Evolutionary conservation across 2,329 filamentous ascomycete species (phyloP), one percentile per base, ranked within the genome.

Genomic region (Ophiostoma sp.): DNA sequence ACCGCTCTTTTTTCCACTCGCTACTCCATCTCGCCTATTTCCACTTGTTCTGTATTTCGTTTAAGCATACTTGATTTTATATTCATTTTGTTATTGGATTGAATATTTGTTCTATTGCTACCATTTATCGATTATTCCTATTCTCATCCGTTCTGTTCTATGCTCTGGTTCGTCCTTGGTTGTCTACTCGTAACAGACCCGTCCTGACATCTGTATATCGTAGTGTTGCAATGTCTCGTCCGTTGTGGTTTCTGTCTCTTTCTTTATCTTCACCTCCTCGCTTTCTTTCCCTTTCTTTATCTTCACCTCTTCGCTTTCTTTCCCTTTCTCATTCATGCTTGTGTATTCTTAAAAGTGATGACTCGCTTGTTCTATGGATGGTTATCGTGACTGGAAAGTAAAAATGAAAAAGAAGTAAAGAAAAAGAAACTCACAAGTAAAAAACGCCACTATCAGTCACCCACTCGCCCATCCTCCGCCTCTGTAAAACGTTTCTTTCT

Each of bases 31-130:
- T 18, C n/a, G 49, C 27, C 18, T 55, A 55, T 55, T 27, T 27
- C 49, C 18, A 49, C 14, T 49, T 47, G 6, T 47, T 47, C 9
- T 52, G 47, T 52, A 52, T 52, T 52, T 18, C 16, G 49, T 55
- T 47, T 55, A n/a, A n/a, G n/a, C n/a, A n/a, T n/a, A 55, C 27
- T 27, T 27, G n/a, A 55, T 55, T 27, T 55, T 55, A 55, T 55
- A 8, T 18, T 16, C 18, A 49, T n/a, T 49, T 4, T 55, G 18
- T 55, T 55, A 27, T 27, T 27, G 27, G n/a, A 1, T 55, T 55
- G 11, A 18, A 8, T 18, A n/a, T 8, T 27, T 27, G 18, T 11
- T 18, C n/a, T 52, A 27, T 52, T 27, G n/a, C 5, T 55, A 6
- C n/a, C 27, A 1, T 27, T 27, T 27, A 27, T 55, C 11, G n/a